Percentiles rank a stretch among this genome's conserved stretches.
Evolutionary conservation across 2,329 filamentous ascomycete species (phyloP).

Genomic region (Phialophora chinensis): DNA sequence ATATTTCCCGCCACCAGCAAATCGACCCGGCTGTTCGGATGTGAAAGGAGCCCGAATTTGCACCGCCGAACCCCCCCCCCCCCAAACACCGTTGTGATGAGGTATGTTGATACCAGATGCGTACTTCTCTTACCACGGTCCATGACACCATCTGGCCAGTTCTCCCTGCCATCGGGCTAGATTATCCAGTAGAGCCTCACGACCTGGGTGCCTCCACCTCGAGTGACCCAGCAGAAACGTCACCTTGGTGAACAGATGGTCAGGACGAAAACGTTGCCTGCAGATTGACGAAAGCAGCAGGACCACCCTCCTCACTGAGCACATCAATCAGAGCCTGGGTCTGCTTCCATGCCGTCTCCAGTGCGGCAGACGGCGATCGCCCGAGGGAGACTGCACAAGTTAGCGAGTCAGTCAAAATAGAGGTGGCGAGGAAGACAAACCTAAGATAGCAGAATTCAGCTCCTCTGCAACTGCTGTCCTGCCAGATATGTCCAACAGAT

Average conservation of each 20-base stretch:
- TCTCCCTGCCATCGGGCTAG: not conserved
- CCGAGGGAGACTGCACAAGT: slow-evolving; percentile 75
- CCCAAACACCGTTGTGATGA: not conserved
- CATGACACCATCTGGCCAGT: not conserved
- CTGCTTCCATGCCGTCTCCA: slow-evolving; percentile 86
- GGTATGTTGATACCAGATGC: not conserved
- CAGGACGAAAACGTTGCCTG: slow-evolving; percentile 27
- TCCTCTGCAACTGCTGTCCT: slow-evolving; percentile 85
- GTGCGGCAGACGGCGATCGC: slow-evolving; percentile 82
- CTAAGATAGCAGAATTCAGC: slow-evolving; percentile 88
- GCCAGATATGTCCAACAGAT: slow-evolving; percentile 76
- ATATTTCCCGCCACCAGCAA: not conserved
- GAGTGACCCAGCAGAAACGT: not conserved
- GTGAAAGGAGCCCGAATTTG: not conserved
- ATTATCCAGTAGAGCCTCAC: not conserved
- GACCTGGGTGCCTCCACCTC: not conserved
- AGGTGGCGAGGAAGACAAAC: slow-evolving; percentile 58
- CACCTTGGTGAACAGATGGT: not conserved
- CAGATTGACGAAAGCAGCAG: slow-evolving; percentile 82
- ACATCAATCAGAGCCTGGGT: slow-evolving; percentile 85
- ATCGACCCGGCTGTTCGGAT: not conserved
- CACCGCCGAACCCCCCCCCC: not conserved
- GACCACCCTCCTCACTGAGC: slow-evolving; percentile 76
- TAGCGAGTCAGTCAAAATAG: slow-evolving; percentile 20
- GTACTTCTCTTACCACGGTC: not conserved